phyloP scores from a whole-genome alignment of 805 yeast genomes.

The Hanseniaspora thailandica region DNA sequence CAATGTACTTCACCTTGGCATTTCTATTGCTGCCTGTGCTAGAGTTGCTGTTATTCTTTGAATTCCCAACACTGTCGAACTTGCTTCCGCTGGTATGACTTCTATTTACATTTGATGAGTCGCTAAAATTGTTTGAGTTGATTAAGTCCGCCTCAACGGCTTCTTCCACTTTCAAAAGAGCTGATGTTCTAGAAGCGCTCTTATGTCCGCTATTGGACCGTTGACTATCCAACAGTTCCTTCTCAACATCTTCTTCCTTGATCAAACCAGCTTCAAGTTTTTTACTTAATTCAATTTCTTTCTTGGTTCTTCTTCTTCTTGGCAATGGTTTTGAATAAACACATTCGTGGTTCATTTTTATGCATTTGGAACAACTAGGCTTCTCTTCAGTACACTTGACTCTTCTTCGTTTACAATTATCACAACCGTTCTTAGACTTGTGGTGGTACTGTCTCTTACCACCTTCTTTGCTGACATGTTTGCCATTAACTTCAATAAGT shows the following conservation, averaged over 20 bases:
- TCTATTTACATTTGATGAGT: neutral
- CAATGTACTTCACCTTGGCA: constrained; percentile 17
- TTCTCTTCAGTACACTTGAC: constrained; percentile 86
- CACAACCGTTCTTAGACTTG: constrained; percentile 80
- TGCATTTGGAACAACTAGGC: constrained; percentile 71
- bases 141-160: neutral
- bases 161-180: neutral
- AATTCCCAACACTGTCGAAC: neutral
- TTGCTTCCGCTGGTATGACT: neutral
- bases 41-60: constrained; percentile 1
- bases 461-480: constrained; percentile 22
- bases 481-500: constrained; percentile 32
- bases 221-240: neutral
- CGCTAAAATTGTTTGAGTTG: neutral
- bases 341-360: constrained; percentile 67
- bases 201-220: neutral
- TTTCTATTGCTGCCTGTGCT: neutral
- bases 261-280: constrained; percentile 3
- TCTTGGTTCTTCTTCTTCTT: constrained; percentile 20
- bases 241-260: constrained; percentile 3
- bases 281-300: neutral
- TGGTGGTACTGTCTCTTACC: constrained; percentile 81
- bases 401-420: constrained; percentile 75
- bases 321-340: constrained; percentile 36
- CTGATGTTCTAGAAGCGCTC: neutral